A percentile compares a stretch with the other conserved stretches of the same genome.
phyloP scores from a whole-genome alignment of 2,329 filamentous ascomycete genomes.

The Plectosphaerella sp. region DNA sequence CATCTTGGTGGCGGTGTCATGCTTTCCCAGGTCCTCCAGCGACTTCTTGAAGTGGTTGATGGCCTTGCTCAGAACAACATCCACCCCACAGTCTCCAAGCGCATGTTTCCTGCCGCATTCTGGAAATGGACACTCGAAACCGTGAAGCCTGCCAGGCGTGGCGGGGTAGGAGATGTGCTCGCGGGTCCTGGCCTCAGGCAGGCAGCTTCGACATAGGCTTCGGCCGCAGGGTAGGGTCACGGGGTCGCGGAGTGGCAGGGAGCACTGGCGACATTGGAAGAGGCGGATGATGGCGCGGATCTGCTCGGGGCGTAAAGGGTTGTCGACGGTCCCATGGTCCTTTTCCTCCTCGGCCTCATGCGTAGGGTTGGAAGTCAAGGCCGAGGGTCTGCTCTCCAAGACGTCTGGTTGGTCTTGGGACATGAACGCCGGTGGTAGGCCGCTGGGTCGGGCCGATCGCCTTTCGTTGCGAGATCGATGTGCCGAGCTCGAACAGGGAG shows the following conservation, averaged over 20 bases:
- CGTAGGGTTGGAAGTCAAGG: constrained; percentile 10
- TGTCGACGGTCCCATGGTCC: constrained; percentile 10
- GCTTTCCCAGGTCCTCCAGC: constrained; percentile 35
- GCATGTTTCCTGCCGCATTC: constrained; percentile 70
- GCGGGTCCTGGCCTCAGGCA: constrained; percentile 62
- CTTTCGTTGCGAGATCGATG: neutral
- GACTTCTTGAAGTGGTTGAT: constrained; percentile 54
- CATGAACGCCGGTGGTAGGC: constrained; percentile 10
- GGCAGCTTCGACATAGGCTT: constrained; percentile 69
- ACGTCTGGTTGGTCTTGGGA: constrained; percentile 14
- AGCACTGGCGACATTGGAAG: constrained; percentile 75
- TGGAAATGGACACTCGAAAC: constrained; percentile 69
- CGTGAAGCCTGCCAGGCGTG: constrained; percentile 59
- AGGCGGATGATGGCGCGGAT: constrained; percentile 65
- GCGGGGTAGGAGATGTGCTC: constrained; percentile 75
- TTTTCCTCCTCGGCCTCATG: constrained; percentile 12
- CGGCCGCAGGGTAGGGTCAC: constrained; percentile 79
- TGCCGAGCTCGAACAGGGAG: too few relatives aligned
- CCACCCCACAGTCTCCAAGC: constrained; percentile 68
- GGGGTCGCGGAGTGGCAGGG: constrained; percentile 60
- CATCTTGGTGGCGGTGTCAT: constrained; percentile 26
- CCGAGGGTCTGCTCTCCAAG: constrained; percentile 13
- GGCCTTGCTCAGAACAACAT: constrained; percentile 74
- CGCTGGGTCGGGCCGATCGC: neutral
- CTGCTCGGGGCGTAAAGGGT: constrained; percentile 33